A percentile compares a stretch with the other conserved stretches of the same genome.
phyloP scores from a whole-genome alignment of 2,329 filamentous ascomycete genomes.

The Ophiostoma pallidulum region DNA sequence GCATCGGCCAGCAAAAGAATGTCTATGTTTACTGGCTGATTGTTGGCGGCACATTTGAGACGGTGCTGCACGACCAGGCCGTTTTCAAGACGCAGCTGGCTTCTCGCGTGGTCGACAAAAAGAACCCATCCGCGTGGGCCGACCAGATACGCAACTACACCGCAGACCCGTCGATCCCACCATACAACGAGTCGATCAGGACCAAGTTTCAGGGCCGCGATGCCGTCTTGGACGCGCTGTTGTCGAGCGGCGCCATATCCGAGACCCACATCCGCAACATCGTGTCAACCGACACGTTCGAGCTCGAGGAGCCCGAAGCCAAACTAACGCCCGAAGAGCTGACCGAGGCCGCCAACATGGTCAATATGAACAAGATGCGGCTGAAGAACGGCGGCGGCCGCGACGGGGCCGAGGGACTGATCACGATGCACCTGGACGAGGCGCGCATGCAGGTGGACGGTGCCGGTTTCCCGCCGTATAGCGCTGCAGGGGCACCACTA shows the following conservation, averaged over 20 bases:
- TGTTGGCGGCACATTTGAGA: constrained; percentile 70
- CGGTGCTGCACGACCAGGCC: constrained; percentile 59
- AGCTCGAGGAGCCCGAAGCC: constrained; percentile 55
- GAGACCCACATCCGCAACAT: constrained; percentile 43
- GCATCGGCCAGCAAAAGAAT: constrained; percentile 69
- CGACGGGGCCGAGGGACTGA: background rate
- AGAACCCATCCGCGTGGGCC: constrained; percentile 61
- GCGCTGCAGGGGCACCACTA: background rate
- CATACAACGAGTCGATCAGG: constrained; percentile 39
- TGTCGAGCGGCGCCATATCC: constrained; percentile 26
- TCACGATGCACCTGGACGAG: background rate
- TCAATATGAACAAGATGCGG: constrained; percentile 15
- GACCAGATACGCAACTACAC: constrained; percentile 48
- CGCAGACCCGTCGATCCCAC: constrained; percentile 44
- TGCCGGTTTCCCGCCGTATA: background rate
- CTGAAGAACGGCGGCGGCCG: background rate
- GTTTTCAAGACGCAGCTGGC: constrained; percentile 79
- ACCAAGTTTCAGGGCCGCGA: constrained; percentile 52
- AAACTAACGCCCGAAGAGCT: constrained; percentile 51
- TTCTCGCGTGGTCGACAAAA: constrained; percentile 72
- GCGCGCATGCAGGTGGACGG: constrained; percentile 1
- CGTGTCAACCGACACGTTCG: constrained; percentile 61
- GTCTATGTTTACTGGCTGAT: constrained; percentile 82
- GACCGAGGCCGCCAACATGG: constrained; percentile 39
- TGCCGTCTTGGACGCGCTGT: constrained; percentile 42